Conservation (phyloP, 2,329 filamentous ascomycete genomes). For the Exserohilum rostratum region DNA sequence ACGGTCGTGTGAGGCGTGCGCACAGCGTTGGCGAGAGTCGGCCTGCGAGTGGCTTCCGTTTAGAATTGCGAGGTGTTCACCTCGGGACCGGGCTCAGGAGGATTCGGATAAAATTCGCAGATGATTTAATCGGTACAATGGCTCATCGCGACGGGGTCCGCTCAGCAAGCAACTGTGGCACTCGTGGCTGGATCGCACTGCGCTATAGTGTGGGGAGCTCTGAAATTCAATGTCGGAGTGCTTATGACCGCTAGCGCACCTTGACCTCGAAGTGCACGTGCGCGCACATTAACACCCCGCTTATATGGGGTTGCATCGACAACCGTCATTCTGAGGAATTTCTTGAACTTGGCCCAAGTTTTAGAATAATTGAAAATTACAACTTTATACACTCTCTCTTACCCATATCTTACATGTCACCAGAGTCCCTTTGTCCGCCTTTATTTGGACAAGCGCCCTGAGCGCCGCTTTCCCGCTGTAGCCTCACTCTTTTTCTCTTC, state of each 20-base stretch:
- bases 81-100: neutral
- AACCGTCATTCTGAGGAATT: neutral
- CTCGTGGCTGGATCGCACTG: slow-evolving; percentile 22
- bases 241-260: slow-evolving; percentile 27
- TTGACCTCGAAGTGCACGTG: slow-evolving; percentile 25
- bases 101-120: slow-evolving; percentile 1
- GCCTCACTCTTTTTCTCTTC: slow-evolving; percentile 22
- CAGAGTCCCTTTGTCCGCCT: neutral
- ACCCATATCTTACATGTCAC: neutral
- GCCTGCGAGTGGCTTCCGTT: slow-evolving; percentile 19
- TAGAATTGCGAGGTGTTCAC: slow-evolving; percentile 12
- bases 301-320: neutral
- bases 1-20: slow-evolving; percentile 16
- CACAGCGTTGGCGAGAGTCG: slow-evolving; percentile 14
- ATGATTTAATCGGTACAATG: slow-evolving; percentile 10
- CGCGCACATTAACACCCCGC: slow-evolving; percentile 15
- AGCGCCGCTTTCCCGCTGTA: slow-evolving; percentile 26
- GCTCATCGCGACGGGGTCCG: slow-evolving; percentile 17
- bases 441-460: slow-evolving; percentile 28
- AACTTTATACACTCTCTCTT: neutral
- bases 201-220: slow-evolving; percentile 41
- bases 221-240: slow-evolving; percentile 38
- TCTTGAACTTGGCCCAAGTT: neutral
- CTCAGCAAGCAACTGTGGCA: slow-evolving; percentile 8
- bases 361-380: neutral